Evolutionary conservation across 208 protist genomes (phyloP).

Genomic region (Crithidia bombi): DNA sequence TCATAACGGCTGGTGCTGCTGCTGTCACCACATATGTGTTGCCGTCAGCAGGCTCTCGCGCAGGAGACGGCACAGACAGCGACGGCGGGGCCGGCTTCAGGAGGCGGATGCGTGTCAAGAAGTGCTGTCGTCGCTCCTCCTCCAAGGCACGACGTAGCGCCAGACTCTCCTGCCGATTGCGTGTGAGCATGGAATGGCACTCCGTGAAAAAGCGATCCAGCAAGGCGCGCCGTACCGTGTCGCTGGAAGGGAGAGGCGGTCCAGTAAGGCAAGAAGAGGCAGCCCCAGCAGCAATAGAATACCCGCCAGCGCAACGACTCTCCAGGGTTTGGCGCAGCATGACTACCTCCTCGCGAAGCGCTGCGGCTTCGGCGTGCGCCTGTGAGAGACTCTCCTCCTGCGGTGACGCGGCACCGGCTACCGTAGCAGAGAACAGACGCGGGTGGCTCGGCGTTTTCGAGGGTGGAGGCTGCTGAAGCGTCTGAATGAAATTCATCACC

Average conservation of each 20-base stretch:
- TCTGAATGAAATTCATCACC: constrained; percentile 20
- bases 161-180: constrained; percentile 33
- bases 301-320: neutral
- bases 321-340: constrained; percentile 17
- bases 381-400: neutral
- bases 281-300: neutral
- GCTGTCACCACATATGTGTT: neutral
- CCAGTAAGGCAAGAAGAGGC: neutral
- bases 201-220: constrained; percentile 38
- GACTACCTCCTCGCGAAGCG: constrained; percentile 27
- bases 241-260: constrained; percentile 2
- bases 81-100: constrained; percentile 31
- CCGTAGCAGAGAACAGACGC: neutral
- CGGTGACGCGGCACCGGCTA: neutral
- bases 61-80: neutral
- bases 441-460: neutral
- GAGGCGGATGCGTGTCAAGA: constrained; percentile 43
- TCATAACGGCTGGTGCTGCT: neutral
- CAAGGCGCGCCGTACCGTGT: constrained; percentile 22
- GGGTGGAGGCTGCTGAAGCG: neutral
- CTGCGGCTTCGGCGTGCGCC: constrained; percentile 17
- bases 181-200: constrained; percentile 35
- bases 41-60: neutral
- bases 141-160: constrained; percentile 36
- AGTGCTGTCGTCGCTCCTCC: constrained; percentile 42